Percentiles rank a stretch among this genome's conserved stretches.
Conservation (phyloP, 2,329 filamentous ascomycete species). For the Uncinocarpus reesii region DNA sequence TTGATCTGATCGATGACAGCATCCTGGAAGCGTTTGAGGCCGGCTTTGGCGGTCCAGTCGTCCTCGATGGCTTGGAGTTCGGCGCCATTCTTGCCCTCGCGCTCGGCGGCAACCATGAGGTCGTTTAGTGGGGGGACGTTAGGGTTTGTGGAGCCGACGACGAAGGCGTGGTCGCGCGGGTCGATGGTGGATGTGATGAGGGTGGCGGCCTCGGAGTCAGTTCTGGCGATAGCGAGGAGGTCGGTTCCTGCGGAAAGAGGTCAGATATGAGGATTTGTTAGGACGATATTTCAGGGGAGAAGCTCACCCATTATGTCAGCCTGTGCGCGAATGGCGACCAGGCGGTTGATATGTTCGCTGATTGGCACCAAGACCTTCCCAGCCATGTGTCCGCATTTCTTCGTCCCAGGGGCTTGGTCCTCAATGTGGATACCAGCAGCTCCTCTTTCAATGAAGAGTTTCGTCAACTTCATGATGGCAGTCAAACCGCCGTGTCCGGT, state of each 20-base stretch:
- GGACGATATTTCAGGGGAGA: too few species aligned
- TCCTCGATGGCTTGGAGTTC: constrained; percentile 89
- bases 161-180: constrained; percentile 86
- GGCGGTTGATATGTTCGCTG: constrained; percentile 92
- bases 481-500: constrained; percentile 95
- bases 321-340: constrained; percentile 93
- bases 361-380: constrained; percentile 96
- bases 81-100: constrained; percentile 65
- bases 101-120: constrained; percentile 79
- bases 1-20: constrained; percentile 77
- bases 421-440: constrained; percentile 98
- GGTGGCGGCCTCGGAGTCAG: constrained; percentile 94
- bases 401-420: constrained; percentile 94
- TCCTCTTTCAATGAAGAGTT: constrained; percentile 92
- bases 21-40: constrained; percentile 80
- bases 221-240: constrained; percentile 82
- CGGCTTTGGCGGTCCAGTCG: constrained; percentile 66
- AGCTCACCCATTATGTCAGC: constrained; percentile 87
- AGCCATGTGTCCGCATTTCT: constrained; percentile 99
- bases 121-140: constrained; percentile 74
- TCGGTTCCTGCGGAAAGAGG: constrained; percentile 52
- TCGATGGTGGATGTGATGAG: constrained; percentile 96
- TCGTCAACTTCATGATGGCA: constrained; percentile 99
- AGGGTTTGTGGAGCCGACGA: constrained; percentile 80
- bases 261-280: background rate